Conservation (phyloP, 495 filamentous ascomycete genomes). For the Corynascus novoguineensis region DNA sequence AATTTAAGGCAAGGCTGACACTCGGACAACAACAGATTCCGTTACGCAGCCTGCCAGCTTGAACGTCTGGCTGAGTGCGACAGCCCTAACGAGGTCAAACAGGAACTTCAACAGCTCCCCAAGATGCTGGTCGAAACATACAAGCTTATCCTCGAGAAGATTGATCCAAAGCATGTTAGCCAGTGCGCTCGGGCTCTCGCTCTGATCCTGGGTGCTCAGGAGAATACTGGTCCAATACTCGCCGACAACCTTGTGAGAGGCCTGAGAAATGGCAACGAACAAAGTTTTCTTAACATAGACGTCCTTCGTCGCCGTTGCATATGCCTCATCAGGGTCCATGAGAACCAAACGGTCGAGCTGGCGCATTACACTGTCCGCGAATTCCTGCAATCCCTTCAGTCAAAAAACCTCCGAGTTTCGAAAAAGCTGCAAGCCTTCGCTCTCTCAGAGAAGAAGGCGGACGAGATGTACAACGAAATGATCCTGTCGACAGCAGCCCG, state of each 20-base stretch:
- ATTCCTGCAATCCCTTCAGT: constrained; percentile 7
- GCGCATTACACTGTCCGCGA: constrained; percentile 21
- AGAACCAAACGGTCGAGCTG: background rate
- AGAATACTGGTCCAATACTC: background rate
- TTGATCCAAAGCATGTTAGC: constrained; percentile 22
- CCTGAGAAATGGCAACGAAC: background rate
- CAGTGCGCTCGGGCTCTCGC: constrained; percentile 15
- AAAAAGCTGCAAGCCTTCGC: background rate
- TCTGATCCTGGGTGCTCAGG: background rate
- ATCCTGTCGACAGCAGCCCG: background rate
- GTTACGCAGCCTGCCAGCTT: constrained; percentile 43
- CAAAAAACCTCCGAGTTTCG: too few relatives aligned
- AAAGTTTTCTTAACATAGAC: constrained; percentile 1
- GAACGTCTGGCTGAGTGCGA: constrained; percentile 30
- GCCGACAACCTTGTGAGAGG: background rate
- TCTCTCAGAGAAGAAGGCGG: background rate
- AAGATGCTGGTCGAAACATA: constrained; percentile 39
- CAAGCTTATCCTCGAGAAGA: constrained; percentile 30
- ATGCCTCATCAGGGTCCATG: constrained; percentile 5
- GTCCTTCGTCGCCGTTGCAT: background rate
- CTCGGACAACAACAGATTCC: constrained; percentile 19
- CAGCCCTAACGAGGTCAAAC: constrained; percentile 15
- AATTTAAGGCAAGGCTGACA: background rate
- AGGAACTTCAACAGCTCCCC: constrained; percentile 33
- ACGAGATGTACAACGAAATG: background rate